Conservation (phyloP, 352 stramenopile genomes). For the Phytophthora hybrid region DNA sequence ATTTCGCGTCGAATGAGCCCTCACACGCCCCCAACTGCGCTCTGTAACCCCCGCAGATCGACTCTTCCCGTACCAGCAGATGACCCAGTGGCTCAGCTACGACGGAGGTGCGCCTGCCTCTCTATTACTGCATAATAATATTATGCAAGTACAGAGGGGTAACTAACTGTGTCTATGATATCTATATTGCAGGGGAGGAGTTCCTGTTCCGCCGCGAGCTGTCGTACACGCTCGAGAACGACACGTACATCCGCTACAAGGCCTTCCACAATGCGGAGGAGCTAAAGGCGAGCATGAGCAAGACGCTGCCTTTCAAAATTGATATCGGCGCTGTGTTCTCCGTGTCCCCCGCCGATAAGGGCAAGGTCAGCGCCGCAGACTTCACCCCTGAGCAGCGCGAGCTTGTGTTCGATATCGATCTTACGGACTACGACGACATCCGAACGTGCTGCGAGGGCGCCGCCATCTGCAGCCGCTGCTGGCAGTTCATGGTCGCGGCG, state of each 20-base stretch:
- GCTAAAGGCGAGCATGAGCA: slow-evolving; percentile 87
- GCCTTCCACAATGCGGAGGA: slow-evolving; percentile 90
- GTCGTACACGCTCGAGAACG: slow-evolving; percentile 98
- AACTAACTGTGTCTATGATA: neutral
- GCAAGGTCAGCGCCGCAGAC: slow-evolving; percentile 83
- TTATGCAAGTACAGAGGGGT: neutral
- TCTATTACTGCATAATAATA: neutral
- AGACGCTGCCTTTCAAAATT: slow-evolving; percentile 98
- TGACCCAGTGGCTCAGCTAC: slow-evolving; percentile 87
- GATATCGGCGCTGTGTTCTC: slow-evolving; percentile 99
- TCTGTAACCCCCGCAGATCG: slow-evolving; percentile 56
- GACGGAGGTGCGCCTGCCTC: slow-evolving; percentile 56
- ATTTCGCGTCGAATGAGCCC: slow-evolving; percentile 2
- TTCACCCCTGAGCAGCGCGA: slow-evolving; percentile 96
- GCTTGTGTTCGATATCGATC: slow-evolving; percentile 99
- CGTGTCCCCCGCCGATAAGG: slow-evolving; percentile 85
- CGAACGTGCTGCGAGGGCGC: slow-evolving; percentile 95
- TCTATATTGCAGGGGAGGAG: slow-evolving; percentile 52
- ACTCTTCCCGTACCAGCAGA: slow-evolving; percentile 89
- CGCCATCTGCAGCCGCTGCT: slow-evolving; percentile 95
- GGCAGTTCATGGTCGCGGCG: slow-evolving; percentile 98
- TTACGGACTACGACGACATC: slow-evolving; percentile 99
- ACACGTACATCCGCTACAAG: slow-evolving; percentile 99
- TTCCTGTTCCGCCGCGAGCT: slow-evolving; percentile 96
- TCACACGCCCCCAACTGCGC: neutral